Evolutionary conservation across 441 rosid genomes (phyloP).

Genomic region (Pelargonium citronellum): DNA sequence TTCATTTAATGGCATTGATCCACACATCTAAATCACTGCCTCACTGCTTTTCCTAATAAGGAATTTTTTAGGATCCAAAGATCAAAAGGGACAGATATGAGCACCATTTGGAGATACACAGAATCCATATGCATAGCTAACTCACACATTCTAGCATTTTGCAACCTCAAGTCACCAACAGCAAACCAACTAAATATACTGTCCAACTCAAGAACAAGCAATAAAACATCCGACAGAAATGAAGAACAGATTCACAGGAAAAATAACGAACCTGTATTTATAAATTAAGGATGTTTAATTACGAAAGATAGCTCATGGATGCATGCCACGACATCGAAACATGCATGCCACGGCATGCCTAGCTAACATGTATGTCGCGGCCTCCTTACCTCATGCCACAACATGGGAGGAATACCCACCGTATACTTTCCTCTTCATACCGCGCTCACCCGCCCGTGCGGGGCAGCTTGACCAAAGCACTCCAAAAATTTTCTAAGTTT

Average conservation of each 20-base stretch:
- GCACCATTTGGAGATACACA: neutral
- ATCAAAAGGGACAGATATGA: neutral
- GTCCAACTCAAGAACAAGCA: neutral
- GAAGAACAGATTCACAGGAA: neutral
- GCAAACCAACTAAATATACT: neutral
- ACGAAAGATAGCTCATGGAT: too few relatives aligned
- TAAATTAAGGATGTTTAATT: too few relatives aligned
- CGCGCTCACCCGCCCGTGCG: too few relatives aligned
- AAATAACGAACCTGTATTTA: constrained; percentile 19
- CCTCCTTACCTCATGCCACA: too few relatives aligned
- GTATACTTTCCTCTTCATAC: too few relatives aligned
- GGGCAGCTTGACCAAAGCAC: too few relatives aligned
- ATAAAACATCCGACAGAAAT: neutral
- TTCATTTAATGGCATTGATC: neutral
- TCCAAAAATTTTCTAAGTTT: too few relatives aligned
- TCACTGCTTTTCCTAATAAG: neutral
- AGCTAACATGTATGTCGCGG: too few relatives aligned
- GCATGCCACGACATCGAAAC: too few relatives aligned
- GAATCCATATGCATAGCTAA: constrained; percentile 4
- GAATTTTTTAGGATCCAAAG: neutral
- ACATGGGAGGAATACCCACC: too few relatives aligned
- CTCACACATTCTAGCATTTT: neutral
- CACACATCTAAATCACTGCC: neutral
- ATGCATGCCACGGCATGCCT: too few relatives aligned
- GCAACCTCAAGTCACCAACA: neutral